Evolutionary conservation across 129 eudicot species (phyloP), one percentile per base, ranked within the genome.

Genomic region (Rutidosis leptorrhynchoides): DNA sequence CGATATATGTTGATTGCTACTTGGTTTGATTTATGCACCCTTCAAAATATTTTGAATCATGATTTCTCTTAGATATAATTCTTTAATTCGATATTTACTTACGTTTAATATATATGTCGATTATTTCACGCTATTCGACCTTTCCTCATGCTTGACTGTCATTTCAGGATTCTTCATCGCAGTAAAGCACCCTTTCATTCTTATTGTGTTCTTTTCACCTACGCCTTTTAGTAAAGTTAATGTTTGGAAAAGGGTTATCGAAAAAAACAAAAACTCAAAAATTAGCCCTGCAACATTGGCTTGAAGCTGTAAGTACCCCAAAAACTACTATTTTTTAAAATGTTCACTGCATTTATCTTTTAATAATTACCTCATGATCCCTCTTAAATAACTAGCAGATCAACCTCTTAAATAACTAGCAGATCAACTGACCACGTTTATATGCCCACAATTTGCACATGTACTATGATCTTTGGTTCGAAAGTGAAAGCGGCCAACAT

Each of bases 341-440:
- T 21, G 37, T 35, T 72, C 16, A 23, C n/a, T 29, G 57, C 23
- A 17, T 1, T 61, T 52, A 21, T 53, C 23, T 30, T 54, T 15
- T 20, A 2, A 46, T 8, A 4, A 5, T 65, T 76, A 29, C 24
- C 61, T 72, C 1, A 75, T n/a, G 43, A 30, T 75, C n/a, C 45
- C 0, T 70, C 49, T 61, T 62, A n/a, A n/a, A n/a, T n/a, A n/a
- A n/a, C n/a, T n/a, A n/a, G n/a, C n/a, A n/a, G n/a, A n/a, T n/a
- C n/a, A n/a, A n/a, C n/a, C n/a, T 61, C 0, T n/a, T n/a, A n/a
- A n/a, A n/a, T n/a, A 56, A 5, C 68, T 40, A 74, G 70, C 77
- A 91, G 97, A 91, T 91, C 43, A 96, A 91, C 79, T 95, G 95
- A 76, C 97, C 96, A 29, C 97, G 87, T 68, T 87, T 90, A 4